A percentile compares a stretch with the other conserved stretches of the same genome.
Conservation (phyloP, 2,329 filamentous ascomycete species). For the Aureobasidium leucospermi region DNA sequence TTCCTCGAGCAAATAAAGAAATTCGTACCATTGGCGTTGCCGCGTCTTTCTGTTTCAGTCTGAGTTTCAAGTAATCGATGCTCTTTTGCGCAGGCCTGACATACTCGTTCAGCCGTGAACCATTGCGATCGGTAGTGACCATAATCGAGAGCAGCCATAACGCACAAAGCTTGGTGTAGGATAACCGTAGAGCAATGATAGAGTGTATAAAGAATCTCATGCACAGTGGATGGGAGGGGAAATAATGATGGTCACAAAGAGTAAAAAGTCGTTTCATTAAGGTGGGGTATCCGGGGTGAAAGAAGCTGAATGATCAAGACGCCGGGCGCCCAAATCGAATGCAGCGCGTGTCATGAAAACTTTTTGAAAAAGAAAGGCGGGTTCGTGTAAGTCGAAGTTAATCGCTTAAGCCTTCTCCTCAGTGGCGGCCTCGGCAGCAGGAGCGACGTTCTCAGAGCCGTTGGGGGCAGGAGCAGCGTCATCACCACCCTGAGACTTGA, state of each 20-base stretch:
- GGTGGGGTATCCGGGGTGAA: slow-evolving; percentile 14
- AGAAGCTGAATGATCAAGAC: slow-evolving; percentile 13
- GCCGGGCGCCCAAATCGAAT: slow-evolving; percentile 12
- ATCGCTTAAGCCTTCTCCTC: slow-evolving; percentile 14
- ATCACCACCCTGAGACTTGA: slow-evolving; percentile 66
- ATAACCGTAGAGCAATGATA: not conserved
- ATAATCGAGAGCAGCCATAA: not conserved
- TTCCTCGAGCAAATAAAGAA: not conserved
- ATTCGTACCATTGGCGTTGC: not conserved
- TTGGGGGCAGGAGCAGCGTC: slow-evolving; percentile 23
- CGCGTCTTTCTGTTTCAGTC: not conserved
- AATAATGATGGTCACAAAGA: slow-evolving; percentile 9
- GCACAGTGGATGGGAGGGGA: not conserved
- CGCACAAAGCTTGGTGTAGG: not conserved
- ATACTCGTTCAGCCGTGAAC: not conserved
- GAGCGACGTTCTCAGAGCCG: slow-evolving; percentile 29
- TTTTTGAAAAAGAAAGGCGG: slow-evolving; percentile 9
- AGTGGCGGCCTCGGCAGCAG: slow-evolving; percentile 24
- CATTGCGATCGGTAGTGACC: not conserved
- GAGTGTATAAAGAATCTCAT: not conserved
- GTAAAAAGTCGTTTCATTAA: slow-evolving; percentile 14
- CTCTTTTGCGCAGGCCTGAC: not conserved
- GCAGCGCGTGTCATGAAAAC: slow-evolving; percentile 14
- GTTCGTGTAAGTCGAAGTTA: not conserved
- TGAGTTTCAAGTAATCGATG: not conserved